Evolutionary conservation across 106 monocot genomes (phyloP).

Genomic region (Apostasia shenzhenica): DNA sequence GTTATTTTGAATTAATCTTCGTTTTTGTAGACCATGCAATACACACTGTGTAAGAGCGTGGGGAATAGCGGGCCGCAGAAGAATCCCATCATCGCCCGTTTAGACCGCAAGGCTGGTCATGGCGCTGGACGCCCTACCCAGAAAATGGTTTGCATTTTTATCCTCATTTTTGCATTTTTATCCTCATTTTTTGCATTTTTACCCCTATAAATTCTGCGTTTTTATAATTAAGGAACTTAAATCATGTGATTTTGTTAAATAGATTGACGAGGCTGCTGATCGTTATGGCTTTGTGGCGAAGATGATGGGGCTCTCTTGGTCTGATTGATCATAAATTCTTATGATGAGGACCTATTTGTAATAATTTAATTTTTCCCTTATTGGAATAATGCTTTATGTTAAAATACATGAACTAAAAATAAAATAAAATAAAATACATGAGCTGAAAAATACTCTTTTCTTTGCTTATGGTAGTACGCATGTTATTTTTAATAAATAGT

Average conservation of each 20-base stretch:
- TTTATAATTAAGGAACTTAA: background rate
- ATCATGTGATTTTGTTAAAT: background rate
- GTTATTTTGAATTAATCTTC: background rate
- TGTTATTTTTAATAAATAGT: no score
- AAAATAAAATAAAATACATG: no score
- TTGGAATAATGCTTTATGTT: no score
- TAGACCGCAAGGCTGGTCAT: slow-evolving; percentile 81
- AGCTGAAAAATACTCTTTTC: no score
- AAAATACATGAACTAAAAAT: no score
- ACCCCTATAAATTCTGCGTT: no score
- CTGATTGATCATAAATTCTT: slow-evolving; percentile 7
- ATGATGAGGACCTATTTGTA: no score
- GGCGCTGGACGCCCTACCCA: slow-evolving; percentile 74
- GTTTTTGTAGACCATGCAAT: slow-evolving; percentile 71
- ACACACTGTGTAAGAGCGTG: slow-evolving; percentile 64
- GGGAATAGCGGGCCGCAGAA: slow-evolving; percentile 55
- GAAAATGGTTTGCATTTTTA: slow-evolving; percentile 44
- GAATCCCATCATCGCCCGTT: slow-evolving; percentile 82
- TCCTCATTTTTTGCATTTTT: background rate
- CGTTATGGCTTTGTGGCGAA: slow-evolving; percentile 79
- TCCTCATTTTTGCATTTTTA: background rate
- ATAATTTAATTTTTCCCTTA: no score
- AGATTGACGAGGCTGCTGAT: slow-evolving; percentile 91
- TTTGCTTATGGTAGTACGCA: no score
- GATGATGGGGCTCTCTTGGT: slow-evolving; percentile 63